phyloP scores from a whole-genome alignment of 495 filamentous ascomycete genomes.

The Rhizodiscina lignyota region DNA sequence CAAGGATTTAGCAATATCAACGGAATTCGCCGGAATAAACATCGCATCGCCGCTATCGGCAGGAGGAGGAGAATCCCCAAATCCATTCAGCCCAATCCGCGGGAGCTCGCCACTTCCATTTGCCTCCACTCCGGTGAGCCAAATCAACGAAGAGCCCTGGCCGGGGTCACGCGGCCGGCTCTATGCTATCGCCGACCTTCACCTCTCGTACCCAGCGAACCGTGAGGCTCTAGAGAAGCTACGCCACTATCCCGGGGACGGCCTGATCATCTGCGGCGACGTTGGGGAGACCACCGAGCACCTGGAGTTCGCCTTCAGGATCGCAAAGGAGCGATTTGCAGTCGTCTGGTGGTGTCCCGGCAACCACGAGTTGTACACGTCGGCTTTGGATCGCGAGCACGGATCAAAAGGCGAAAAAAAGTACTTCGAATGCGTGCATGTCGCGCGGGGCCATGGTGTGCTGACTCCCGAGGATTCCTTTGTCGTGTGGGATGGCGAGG shows the following conservation, averaged over 20 bases:
- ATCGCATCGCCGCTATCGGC: no score
- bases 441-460: slow-evolving; percentile 18
- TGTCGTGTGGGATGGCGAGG: slow-evolving; percentile 21
- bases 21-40: no score
- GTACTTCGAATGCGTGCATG: slow-evolving; percentile 19
- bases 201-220: slow-evolving; percentile 21
- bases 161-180: slow-evolving; percentile 11
- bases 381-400: no score
- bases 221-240: slow-evolving; percentile 20
- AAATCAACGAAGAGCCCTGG: no score
- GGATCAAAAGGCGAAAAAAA: slow-evolving; percentile 19
- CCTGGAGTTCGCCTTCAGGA: slow-evolving; percentile 16
- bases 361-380: slow-evolving; percentile 26
- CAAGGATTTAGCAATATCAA: no score
- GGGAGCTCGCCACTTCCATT: no score
- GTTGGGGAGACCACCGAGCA: slow-evolving; percentile 20
- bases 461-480: slow-evolving; percentile 23
- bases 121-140: no score
- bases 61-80: no score
- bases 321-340: slow-evolving; percentile 18
- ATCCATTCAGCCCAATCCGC: no score
- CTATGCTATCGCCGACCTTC: slow-evolving; percentile 22
- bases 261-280: slow-evolving; percentile 22
- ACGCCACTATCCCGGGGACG: slow-evolving; percentile 14
- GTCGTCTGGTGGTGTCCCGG: slow-evolving; percentile 23